Percentiles rank a stretch among this genome's conserved stretches.
These are phyloP conservation scores for Penicillium flavigenum DNA, from an alignment of 495 filamentous ascomycete species.

Conservation along the genomic window DNA sequence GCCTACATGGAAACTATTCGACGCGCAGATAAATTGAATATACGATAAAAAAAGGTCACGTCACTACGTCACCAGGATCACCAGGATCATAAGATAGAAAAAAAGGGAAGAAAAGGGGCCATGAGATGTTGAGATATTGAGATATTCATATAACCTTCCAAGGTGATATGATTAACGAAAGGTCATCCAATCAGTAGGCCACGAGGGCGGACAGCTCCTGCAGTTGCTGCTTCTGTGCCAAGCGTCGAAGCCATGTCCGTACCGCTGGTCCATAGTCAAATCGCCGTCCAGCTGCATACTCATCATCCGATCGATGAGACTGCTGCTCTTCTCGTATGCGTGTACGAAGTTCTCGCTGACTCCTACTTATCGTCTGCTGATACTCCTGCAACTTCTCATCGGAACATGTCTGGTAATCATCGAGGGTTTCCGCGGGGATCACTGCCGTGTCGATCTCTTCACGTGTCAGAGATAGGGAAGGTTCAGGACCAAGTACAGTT, in stretches of 20 bases:
- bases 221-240: conserved; percentile 43
- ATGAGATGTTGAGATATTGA: too few species aligned
- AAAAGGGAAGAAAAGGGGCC: not conserved
- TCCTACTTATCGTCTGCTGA: conserved; percentile 31
- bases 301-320: conserved; percentile 41
- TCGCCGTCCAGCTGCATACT: conserved; percentile 44
- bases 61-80: not conserved
- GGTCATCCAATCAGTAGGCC: conserved; percentile 14
- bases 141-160: too few species aligned
- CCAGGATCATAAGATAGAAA: not conserved
- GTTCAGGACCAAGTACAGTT: conserved; percentile 36
- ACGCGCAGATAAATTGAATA: not conserved
- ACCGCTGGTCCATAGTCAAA: conserved; percentile 51
- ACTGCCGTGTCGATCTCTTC: conserved; percentile 33
- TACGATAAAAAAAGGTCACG: not conserved
- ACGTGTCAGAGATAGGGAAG: conserved; percentile 35
- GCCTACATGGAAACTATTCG: not conserved
- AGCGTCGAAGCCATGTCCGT: conserved; percentile 43
- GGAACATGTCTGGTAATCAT: conserved; percentile 23
- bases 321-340: conserved; percentile 47
- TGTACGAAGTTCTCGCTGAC: conserved; percentile 37
- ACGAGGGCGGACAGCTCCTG: conserved; percentile 25
- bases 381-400: conserved; percentile 28
- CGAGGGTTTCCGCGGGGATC: conserved; percentile 16
- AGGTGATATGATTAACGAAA: not conserved